Evolutionary conservation across 2,329 filamentous ascomycete species (phyloP), one percentile per base, ranked within the genome.

Genomic region (Ophiosphaerella korrae): DNA sequence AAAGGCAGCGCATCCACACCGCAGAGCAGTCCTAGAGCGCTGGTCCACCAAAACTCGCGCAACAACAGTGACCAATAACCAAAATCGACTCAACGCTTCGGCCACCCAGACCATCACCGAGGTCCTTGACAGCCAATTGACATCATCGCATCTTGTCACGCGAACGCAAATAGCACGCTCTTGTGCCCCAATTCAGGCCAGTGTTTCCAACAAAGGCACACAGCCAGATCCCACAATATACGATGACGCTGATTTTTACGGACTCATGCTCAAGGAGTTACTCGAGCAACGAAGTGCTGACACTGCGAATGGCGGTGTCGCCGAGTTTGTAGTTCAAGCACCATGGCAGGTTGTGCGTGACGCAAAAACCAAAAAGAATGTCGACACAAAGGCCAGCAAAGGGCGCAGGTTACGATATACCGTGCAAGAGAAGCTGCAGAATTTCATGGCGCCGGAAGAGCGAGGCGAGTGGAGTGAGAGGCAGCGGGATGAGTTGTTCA

Each of bases 371-470:
- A 88, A 89, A 75, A 89, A 90, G 69, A 84, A 87, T 26, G 89
- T 97, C 4, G 94, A 99, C 72, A 92, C 92, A 16, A 94, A 92
- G 71, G 94, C 94, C 0, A 96, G 90, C 71, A 97, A 97, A 76
- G 94, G 94, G 5, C 82, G 94, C 42, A 97, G 97, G 78, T 84
- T 99, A 82, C 83, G 91, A 34, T 99, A 93, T 75, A 94, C 90
- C 13, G 91, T 97, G 39, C 92, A 97, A 70, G 93, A 97, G 78
- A 97, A 97, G 79, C 75, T 99, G 67, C 90, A 96, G 77, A 97
- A 97, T 74, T 97, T 97, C 70, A 97, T 97, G 92, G 92, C 92
- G 9, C 87, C 92, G 0, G 91, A 97, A 72, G 89, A 96, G 70
- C 81, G 90, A 45, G 82, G 88, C 3, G 75, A 74, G 13, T 99